Evolutionary conservation across 805 yeast genomes (phyloP).

Genomic region (Isabelozyma heimii): DNA sequence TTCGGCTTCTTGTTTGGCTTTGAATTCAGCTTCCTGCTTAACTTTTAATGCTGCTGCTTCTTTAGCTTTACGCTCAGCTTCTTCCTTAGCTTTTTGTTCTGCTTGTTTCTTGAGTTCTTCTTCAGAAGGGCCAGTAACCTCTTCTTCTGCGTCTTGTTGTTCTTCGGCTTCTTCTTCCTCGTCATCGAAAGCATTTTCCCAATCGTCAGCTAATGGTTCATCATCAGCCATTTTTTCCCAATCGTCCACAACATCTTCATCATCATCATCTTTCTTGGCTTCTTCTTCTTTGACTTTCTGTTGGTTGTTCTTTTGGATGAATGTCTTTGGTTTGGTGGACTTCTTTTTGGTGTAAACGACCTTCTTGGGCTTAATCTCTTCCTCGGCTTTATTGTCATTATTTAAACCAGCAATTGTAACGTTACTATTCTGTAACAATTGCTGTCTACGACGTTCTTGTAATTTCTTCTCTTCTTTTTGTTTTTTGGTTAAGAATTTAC

Average conservation of each 20-base stretch:
- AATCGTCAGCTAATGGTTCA: constrained; percentile 49
- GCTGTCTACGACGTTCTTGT: constrained; percentile 86
- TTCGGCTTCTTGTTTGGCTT: constrained; percentile 28
- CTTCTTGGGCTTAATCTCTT: constrained; percentile 53
- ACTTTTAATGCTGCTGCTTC: constrained; percentile 26
- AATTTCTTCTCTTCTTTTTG: constrained; percentile 90
- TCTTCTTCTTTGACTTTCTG: constrained; percentile 19
- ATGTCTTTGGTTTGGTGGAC: constrained; percentile 45
- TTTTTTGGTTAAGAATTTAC: constrained; percentile 88
- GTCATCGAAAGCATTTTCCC: constrained; percentile 48
- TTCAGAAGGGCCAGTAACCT: constrained; percentile 5
- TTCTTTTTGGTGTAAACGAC: constrained; percentile 73
- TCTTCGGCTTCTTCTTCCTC: constrained; percentile 17
- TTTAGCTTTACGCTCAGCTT: constrained; percentile 28
- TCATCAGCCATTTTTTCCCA: constrained; percentile 78
- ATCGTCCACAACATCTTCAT: constrained; percentile 69
- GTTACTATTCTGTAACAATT: constrained; percentile 70
- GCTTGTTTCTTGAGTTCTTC: constrained; percentile 21
- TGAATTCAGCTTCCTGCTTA: constrained; percentile 28
- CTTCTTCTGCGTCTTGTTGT: constrained; percentile 23
- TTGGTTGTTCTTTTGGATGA: constrained; percentile 23
- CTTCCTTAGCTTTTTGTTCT: constrained; percentile 27
- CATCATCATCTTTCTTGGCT: constrained; percentile 18
- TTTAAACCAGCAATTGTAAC: constrained; percentile 73
- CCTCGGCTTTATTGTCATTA: constrained; percentile 20